Evolutionary conservation across 139 green algal genomes (phyloP), one percentile per base, ranked within the genome.

Genomic region (Micractinium conductrix): DNA sequence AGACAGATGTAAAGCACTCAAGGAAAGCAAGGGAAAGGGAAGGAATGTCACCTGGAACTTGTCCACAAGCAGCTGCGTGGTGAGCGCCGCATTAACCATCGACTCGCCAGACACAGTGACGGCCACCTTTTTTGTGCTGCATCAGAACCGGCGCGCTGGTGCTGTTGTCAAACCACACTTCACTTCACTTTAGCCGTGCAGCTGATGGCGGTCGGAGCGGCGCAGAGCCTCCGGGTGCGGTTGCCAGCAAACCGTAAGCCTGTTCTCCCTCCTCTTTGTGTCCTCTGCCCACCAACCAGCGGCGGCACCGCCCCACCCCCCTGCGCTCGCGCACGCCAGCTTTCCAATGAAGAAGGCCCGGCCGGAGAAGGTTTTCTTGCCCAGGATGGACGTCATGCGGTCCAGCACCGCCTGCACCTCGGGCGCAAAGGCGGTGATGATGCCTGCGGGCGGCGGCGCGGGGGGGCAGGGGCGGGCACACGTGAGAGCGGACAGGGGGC

Each of bases 331-430:
- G 42, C 65, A 72, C 65, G 33, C 65, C 33, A 74, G 68, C 68
- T 74, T 48, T 37, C 68, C 68, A 6, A 74, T 35, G 68, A 74
- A 74, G 38, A 74, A 74, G 38, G 68, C 68, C 22, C 68, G 68
- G 21, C 68, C 68, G 21, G 68, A 45, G 38, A 50, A 74, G 5
- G 38, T 48, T 38, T 74, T 74, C 38, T 74, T 74, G 68, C 68
- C 68, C 68, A 74, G 68, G 68, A 74, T 74, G 37, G 22, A 35
- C 38, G 17, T 44, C 68, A 74, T 74, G 68, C 68, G 68, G 38
- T 74, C 68, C 68, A 74, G 68, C 68, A 74, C 68, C 26, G 68
- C 38, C 38, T 74, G 68, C 21, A 74, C 68, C 68, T 74, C 68
- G 0, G 68, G 68, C 9, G 35, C 40, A 6, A 45, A 74, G 68